Percentiles rank a stretch among this genome's conserved stretches.
These are phyloP conservation scores for Echinochloa phyllopogon DNA, from an alignment of 176 grass and related monocot species.

Conservation along the genomic window DNA sequence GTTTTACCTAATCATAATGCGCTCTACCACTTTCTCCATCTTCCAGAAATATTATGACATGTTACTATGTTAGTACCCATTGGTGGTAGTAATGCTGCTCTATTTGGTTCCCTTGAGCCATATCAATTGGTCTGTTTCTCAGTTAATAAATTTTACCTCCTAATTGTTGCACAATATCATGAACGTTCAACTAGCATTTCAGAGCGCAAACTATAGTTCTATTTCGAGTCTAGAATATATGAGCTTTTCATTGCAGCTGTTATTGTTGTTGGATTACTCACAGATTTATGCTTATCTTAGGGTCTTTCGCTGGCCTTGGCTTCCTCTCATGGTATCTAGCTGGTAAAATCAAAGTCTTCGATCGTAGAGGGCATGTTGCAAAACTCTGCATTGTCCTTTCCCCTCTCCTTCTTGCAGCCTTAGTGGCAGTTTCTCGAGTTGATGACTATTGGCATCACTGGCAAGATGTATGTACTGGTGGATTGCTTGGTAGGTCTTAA, in stretches of 20 bases:
- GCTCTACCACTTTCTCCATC: background rate
- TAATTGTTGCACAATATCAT: background rate
- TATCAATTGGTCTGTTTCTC: background rate
- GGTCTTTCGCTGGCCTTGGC: slow-evolving; percentile 83
- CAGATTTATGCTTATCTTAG: slow-evolving; percentile 47
- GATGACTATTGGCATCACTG: slow-evolving; percentile 88
- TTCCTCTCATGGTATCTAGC: slow-evolving; percentile 80
- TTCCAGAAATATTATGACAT: background rate
- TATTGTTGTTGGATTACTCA: slow-evolving; percentile 18
- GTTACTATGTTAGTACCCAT: background rate
- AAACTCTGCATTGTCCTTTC: slow-evolving; percentile 71
- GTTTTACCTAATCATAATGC: background rate
- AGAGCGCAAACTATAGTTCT: background rate
- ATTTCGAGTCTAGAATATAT: slow-evolving; percentile 1
- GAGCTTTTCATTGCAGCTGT: slow-evolving; percentile 1
- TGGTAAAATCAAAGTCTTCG: slow-evolving; percentile 76
- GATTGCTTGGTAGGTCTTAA: slow-evolving; percentile 64
- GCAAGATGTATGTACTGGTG: slow-evolving; percentile 76
- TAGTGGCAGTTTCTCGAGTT: slow-evolving; percentile 74
- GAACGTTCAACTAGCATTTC: slow-evolving; percentile 14
- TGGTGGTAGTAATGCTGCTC: background rate
- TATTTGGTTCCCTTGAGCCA: slow-evolving; percentile 12
- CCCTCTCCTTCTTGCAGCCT: slow-evolving; percentile 68
- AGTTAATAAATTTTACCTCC: slow-evolving; percentile 22
- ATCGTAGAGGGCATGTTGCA: slow-evolving; percentile 61